Evolutionary conservation across 371 early-diverging fungal genomes (phyloP), one percentile per base, ranked within the genome.

Genomic region (Chytridium lagenaria): DNA sequence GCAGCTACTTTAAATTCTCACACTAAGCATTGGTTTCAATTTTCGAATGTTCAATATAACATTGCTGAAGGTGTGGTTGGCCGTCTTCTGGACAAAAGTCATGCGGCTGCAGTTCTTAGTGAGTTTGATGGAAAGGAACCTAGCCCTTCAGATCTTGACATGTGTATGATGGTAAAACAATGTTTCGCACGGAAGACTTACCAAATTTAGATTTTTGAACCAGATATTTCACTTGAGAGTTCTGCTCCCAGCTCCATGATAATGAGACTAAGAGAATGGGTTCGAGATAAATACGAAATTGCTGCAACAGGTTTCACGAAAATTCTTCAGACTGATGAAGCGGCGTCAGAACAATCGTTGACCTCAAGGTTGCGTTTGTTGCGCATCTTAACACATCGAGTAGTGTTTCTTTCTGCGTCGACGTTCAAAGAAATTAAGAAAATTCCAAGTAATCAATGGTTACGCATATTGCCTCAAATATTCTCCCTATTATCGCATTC

Each of bases 401-500:
- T 7, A 12, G 44, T 19, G 7, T 44, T 44, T 44, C 44, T 44
- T 19, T 44, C 19, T 44, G 44, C 7, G 12, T 19, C 44, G 7
- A 44, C 19, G 7, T 7, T 12, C 19, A 12, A 7, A 44, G 44
- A 7, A 7, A 44, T 44, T 7, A 7, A 12, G 19, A 44, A 19
- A 19, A 19, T 44, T 44, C 44, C 44, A 7, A 19, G 12, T 12
- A 44, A 44, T 12, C 7, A 19, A 80, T 94, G 94, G 95, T 83
- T 87, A 59, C 78, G 73, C 12, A 85, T 95, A n/a, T 86, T 91
- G 31, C 93, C 94, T 2, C 95, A 95, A 77, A 77, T 95, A 2
- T 92, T 92, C 77, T 87, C 92, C 0, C 85, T 91, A 37, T 74
- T 94, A 28, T 85, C 87, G 38, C 93, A 94, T 71, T 90, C 91